phyloP scores from a whole-genome alignment of 2,329 filamentous ascomycete genomes.

The Colletotrichum sublineola region DNA sequence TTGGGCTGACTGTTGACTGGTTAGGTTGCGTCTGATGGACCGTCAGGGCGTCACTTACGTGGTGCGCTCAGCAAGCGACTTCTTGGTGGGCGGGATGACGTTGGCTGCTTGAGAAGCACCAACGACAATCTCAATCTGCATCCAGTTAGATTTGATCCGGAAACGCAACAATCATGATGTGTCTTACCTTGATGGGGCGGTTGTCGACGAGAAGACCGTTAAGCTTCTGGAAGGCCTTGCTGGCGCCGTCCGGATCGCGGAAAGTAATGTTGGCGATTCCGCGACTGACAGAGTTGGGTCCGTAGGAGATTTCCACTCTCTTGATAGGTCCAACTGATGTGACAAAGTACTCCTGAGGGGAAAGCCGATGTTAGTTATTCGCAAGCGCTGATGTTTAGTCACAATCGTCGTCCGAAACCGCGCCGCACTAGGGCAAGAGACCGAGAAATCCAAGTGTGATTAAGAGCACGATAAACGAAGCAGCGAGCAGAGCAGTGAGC shows the following conservation, averaged over 20 bases:
- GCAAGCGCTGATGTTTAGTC: conserved; percentile 54
- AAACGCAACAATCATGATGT: background rate
- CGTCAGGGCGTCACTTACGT: conserved; percentile 63
- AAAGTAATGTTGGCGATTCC: conserved; percentile 94
- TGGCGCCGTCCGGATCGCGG: conserved; percentile 82
- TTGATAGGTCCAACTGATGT: conserved; percentile 91
- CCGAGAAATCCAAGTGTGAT: conserved; percentile 38
- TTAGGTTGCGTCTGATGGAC: conserved; percentile 31
- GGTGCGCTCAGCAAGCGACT: conserved; percentile 86
- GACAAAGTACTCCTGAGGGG: conserved; percentile 93
- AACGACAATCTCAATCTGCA: conserved; percentile 89
- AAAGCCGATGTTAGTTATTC: conserved; percentile 75
- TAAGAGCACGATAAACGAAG: conserved; percentile 21
- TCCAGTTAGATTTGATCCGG: conserved; percentile 43
- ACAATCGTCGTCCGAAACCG: conserved; percentile 43
- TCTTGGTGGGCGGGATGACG: conserved; percentile 73
- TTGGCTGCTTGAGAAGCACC: conserved; percentile 79
- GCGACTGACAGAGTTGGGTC: conserved; percentile 90
- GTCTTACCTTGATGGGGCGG: conserved; percentile 85
- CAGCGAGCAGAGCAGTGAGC: conserved; percentile 56
- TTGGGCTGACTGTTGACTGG: conserved; percentile 68
- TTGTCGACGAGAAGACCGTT: conserved; percentile 93
- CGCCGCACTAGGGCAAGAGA: conserved; percentile 46
- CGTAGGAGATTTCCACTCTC: conserved; percentile 91
- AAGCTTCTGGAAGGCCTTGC: conserved; percentile 84